These are phyloP conservation scores for Boletus sp. DNA, from an alignment of 768 basidiomycete genomes.

Conservation along the genomic window DNA sequence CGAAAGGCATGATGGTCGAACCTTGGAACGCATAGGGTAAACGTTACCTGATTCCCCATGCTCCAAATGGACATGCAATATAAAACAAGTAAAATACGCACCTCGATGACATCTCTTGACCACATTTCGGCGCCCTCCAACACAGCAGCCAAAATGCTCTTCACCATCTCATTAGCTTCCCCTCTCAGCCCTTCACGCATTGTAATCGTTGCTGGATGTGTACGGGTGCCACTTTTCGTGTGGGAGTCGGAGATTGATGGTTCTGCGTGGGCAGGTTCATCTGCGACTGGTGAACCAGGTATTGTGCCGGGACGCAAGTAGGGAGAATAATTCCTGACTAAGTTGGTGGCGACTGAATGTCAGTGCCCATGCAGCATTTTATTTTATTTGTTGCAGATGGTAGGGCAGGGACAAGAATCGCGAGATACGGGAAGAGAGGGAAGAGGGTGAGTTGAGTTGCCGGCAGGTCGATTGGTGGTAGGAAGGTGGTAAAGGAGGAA, in stretches of 20 bases:
- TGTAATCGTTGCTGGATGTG: conserved; percentile 68
- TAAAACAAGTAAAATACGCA: conserved; percentile 12
- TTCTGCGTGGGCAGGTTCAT: conserved; percentile 5
- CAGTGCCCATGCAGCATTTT: conserved; percentile 51
- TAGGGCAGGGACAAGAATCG: conserved; percentile 34
- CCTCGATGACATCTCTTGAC: conserved; percentile 53
- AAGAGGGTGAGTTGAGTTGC: conserved; percentile 25
- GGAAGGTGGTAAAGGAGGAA: conserved; percentile 25
- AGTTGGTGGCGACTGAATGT: conserved; percentile 76
- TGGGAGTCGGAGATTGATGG: conserved; percentile 37
- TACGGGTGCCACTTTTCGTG: conserved; percentile 37
- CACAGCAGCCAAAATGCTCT: conserved; percentile 40
- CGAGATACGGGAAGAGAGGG: conserved; percentile 21
- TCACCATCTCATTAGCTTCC: conserved; percentile 75
- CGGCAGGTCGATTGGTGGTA: conserved; percentile 25
- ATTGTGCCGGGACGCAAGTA: conserved; percentile 50
- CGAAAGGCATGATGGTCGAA: neutral
- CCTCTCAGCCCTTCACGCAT: conserved; percentile 58
- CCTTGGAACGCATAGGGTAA: conserved; percentile 49
- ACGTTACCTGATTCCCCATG: conserved; percentile 32
- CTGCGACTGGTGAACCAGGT: conserved; percentile 8
- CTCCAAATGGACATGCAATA: conserved; percentile 1
- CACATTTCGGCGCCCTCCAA: conserved; percentile 43
- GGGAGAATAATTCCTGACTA: conserved; percentile 91
- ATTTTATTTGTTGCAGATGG: conserved; percentile 20